Conservation (phyloP, 768 basidiomycete genomes). For the Piloderma croceum region DNA sequence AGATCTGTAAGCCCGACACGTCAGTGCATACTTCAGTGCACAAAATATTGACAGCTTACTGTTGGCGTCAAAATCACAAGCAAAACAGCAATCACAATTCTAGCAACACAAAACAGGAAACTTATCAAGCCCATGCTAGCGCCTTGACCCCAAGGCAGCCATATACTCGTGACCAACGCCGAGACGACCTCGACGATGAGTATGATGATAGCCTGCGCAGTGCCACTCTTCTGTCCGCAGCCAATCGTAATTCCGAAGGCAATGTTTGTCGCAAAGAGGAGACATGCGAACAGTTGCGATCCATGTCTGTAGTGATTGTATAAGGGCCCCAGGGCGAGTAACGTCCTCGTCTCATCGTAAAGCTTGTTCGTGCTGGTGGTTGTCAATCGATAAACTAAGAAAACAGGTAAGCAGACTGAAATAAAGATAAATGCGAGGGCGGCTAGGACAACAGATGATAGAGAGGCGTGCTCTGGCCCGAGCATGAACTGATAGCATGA, state of each 20-base stretch:
- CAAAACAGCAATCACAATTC: constrained; percentile 86
- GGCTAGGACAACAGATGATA: constrained; percentile 69
- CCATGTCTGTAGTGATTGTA: constrained; percentile 94
- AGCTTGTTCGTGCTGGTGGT: constrained; percentile 82
- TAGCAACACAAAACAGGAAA: constrained; percentile 86
- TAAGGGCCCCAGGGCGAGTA: constrained; percentile 84
- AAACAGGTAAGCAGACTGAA: constrained; percentile 69
- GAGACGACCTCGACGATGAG: constrained; percentile 83
- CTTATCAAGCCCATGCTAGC: constrained; percentile 96
- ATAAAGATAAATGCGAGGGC: constrained; percentile 76
- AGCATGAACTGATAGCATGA: constrained; percentile 82
- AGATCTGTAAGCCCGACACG: constrained; percentile 50
- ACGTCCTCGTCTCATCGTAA: constrained; percentile 90
- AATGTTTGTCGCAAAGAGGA: constrained; percentile 79
- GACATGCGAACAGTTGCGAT: constrained; percentile 80
- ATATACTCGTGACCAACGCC: constrained; percentile 84
- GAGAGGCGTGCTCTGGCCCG: constrained; percentile 42
- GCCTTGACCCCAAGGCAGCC: constrained; percentile 95
- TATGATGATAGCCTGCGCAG: constrained; percentile 86
- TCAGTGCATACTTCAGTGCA: constrained; percentile 7
- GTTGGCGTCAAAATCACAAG: constrained; percentile 86
- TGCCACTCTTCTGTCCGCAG: constrained; percentile 84
- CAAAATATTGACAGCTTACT: constrained; percentile 41
- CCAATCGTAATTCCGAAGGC: constrained; percentile 82
- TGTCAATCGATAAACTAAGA: constrained; percentile 72